Evolutionary conservation across 352 stramenopile species (phyloP), one percentile per base, ranked within the genome.

Genomic region (Globisporangium carolinianum): DNA sequence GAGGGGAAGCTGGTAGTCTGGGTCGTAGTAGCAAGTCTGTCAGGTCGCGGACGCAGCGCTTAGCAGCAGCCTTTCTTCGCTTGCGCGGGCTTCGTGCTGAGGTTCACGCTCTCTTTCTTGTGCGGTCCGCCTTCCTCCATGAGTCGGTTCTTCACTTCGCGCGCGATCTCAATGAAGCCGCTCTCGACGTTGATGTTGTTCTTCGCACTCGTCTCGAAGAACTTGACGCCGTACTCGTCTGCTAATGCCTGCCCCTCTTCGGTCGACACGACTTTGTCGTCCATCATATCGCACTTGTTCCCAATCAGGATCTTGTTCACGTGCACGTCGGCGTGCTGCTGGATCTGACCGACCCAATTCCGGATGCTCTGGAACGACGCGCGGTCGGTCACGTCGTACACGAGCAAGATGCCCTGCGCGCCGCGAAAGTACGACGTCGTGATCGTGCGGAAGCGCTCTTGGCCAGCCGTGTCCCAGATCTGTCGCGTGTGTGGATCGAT

Each of bases 231-330:
- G 61, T 97, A 98, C 72, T 98, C 87, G 64, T 96, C 83, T 56
- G 94, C 94, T 76, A 98, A 86, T 82, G 89, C 83, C 70, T 97
- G 84, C 35, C 94, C 94, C 73, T 98, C 94, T 67, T 98, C 92
- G 59, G 83, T 96, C 70, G 84, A 97, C 63, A 98, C 91, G 50
- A 96, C 87, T 77, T 98, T 98, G 70, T 98, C 94, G 66, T 98
- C 91, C 52, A 94, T 91, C 82, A 99, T 97, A 95, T 99, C 96
- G 68, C 93, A 98, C 87, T 99, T 99, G 79, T 99, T 99, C 45
- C 97, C 97, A 60, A 99, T 98, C 56, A 99, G 73, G 67, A 99
- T 98, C 80, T 99, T 99, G 87, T 99, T 99, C 14, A 99, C 97
- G 74, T 98, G 95, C 47, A 98, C 96, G 70, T 99, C 97, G 6